Base-by-base conservation (phyloP, 2,329 filamentous ascomycete species). In the Talaromyces rugulosus region DNA sequence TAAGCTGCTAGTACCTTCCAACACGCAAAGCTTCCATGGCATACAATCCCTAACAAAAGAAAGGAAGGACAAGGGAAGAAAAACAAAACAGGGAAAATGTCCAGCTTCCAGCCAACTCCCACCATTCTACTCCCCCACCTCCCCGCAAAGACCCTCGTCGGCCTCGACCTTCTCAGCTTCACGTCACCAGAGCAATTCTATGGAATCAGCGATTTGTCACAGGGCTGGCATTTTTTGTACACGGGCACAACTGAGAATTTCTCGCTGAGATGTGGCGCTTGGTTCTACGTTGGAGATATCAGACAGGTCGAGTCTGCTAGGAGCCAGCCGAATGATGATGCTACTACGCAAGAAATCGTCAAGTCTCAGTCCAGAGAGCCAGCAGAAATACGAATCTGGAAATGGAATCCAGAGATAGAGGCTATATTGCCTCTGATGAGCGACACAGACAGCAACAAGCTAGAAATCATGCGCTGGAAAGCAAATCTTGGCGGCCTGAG, bases 151-250 rank as follows among this genome's bases (percentile, higher is more conserved):
- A 79, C 79, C 14, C 71, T 82, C 34, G 82, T 83, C 66, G 86
- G 80, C 47, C 76, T 82, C 61, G 78, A 82, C 66, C 76, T 83
- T 23, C 79, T 88, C 56, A 85, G 85, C 53, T 88, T 89, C 73
- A 87, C 84, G 16, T 84, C 85, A 4, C 85, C 85, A 11, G 77
- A 83, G 11, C 82, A 83, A 58, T 88, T 89, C 72, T 80, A 81
- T 61, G 86, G 86, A 31, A 82, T 89, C 67, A 85, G 83, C 64
- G 80, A 85, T 65, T 68, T 89, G 4, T 83, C 85, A 0, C 68
- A 75, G 2, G 86, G 86, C 51, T 80, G 82, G 69, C 86, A 88
- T 69, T 87, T 88, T 66, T 72, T 87, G 18, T 89, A 87, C 69
- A 84, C 81, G 0, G 82, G 85, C 28, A 81, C 82, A 23, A 85